A percentile compares a stretch with the other conserved stretches of the same genome.
These are phyloP conservation scores for Kodamaea sp. DNA, from an alignment of 1,139 yeast genomes.

Conservation along the genomic window DNA sequence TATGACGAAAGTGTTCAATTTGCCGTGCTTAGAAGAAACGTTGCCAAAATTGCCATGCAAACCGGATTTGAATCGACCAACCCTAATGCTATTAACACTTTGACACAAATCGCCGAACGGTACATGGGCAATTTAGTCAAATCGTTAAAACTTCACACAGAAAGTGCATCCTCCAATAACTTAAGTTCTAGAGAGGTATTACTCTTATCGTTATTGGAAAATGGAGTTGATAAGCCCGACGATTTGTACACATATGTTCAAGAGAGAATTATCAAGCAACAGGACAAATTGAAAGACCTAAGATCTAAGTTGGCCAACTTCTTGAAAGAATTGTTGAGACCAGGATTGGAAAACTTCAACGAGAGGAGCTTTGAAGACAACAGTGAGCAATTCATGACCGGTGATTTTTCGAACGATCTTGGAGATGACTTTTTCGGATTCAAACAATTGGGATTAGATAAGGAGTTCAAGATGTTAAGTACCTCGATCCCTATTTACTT, in stretches of 20 bases:
- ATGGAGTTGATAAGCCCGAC: conserved; percentile 83
- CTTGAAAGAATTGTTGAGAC: conserved; percentile 78
- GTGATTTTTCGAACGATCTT: conserved; percentile 88
- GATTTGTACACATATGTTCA: conserved; percentile 72
- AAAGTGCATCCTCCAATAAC: conserved; percentile 56
- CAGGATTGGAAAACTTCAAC: conserved; percentile 71
- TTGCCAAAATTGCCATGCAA: conserved; percentile 84
- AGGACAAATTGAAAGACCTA: conserved; percentile 67
- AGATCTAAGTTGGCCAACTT: conserved; percentile 68
- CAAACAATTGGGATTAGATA: conserved; percentile 88
- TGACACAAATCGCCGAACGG: conserved; percentile 82
- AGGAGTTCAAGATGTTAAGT: conserved; percentile 85
- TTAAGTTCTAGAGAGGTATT: conserved; percentile 50
- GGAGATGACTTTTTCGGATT: conserved; percentile 98
- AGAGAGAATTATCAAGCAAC: conserved; percentile 72
- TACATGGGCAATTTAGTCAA: conserved; percentile 75
- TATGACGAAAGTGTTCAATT: conserved; percentile 60
- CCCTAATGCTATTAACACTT: conserved; percentile 71
- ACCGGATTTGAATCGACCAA: conserved; percentile 90
- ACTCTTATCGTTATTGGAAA: conserved; percentile 68
- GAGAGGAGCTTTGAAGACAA: conserved; percentile 85
- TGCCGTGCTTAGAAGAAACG: conserved; percentile 65
- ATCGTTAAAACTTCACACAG: conserved; percentile 70
- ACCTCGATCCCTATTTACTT: conserved; percentile 88
- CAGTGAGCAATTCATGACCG: conserved; percentile 90